Base-by-base conservation (phyloP, 202 grass and related monocot species). In the Schoenoplectus tabernaemontani region DNA sequence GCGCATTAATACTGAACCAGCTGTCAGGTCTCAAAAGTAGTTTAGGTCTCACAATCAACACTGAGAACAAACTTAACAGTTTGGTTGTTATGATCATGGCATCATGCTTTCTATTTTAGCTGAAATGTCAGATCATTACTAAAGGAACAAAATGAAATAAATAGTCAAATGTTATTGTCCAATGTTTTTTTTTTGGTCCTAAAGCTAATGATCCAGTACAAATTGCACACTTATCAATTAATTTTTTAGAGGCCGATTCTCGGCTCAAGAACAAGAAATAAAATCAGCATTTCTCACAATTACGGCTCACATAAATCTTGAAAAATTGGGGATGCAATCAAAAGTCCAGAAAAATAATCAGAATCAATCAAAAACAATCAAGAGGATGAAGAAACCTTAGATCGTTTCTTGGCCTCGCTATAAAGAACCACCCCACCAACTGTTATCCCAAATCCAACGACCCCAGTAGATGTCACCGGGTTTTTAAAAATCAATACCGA, bases 351-450 rank as follows among this genome's bases (percentile, higher is more conserved):
- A 64, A 64, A 80, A 50, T 59, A 80, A 80, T 80, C 59, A 3
- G 36, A 60, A 80, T 34, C 9, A 61, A 64, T 13, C 20, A 62
- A 80, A 78, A 63, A 82, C 11, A 65, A 82, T 82, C 60, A 82
- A 38, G 85, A 83, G 0, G 80, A 79, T 24, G 82, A 77, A 57
- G 76, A 76, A 50, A 64, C 42, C 68, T 77, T 87, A 50, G 81
- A 84, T 47, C 86, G 78, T 57, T 84, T 87, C 48, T 84, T 87
- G 48, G 82, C 86, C 59, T 87, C 86, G n/a, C 86, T 81, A 83
- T 87, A 87, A 42, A 87, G 77, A 16, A 56, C 67, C 30, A 87
- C 86, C 39, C 86, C 86, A 3, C 41, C 10, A 54, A 87, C 64
- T 34, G 86, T 87, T 30, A 87, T 77, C 32, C 76, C 86, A 59